Evolutionary conservation across 495 filamentous ascomycete species (phyloP).

Genomic region (Penicillium crystallinum): DNA sequence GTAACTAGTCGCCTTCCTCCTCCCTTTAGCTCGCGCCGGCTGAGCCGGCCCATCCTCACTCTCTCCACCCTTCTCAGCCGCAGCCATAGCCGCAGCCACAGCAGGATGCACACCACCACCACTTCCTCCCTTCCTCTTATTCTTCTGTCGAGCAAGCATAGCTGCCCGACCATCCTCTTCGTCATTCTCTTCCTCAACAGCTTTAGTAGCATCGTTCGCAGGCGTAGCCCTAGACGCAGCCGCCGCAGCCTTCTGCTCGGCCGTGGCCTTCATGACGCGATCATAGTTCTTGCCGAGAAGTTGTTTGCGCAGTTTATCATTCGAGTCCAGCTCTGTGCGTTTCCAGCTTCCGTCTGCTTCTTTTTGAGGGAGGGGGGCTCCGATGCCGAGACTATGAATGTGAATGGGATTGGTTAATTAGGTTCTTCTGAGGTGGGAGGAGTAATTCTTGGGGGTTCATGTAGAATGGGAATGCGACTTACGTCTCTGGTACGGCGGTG

Average conservation of each 20-base stretch:
- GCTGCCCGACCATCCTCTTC: slow-evolving; percentile 59
- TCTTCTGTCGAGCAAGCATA: slow-evolving; percentile 45
- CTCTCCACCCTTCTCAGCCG: slow-evolving; percentile 1
- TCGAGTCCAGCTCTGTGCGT: slow-evolving; percentile 34
- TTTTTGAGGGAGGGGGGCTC: slow-evolving; percentile 41
- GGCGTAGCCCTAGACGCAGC: not conserved
- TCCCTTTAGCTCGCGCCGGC: slow-evolving; percentile 22
- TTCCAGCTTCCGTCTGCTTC: slow-evolving; percentile 37
- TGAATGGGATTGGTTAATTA: no score
- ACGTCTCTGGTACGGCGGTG: slow-evolving; percentile 49
- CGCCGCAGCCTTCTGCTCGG: slow-evolving; percentile 7
- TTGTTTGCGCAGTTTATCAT: slow-evolving; percentile 44
- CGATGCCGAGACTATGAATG: slow-evolving; percentile 40
- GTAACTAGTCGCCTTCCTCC: slow-evolving; percentile 43
- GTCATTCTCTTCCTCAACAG: slow-evolving; percentile 44
- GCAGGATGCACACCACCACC: slow-evolving; percentile 1
- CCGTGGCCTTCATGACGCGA: slow-evolving; percentile 31
- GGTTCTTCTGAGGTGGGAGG: no score
- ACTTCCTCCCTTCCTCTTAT: slow-evolving; percentile 20
- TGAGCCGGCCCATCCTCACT: slow-evolving; percentile 5
- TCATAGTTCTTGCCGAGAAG: slow-evolving; percentile 46
- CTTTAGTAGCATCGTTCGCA: slow-evolving; percentile 6
- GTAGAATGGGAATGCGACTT: slow-evolving; percentile 5
- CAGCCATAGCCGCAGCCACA: not conserved
- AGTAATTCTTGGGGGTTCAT: not conserved